Percentiles rank a stretch among this genome's conserved stretches.
These are phyloP conservation scores for Suillus subaureus DNA, from an alignment of 768 basidiomycete species.

Conservation along the genomic window DNA sequence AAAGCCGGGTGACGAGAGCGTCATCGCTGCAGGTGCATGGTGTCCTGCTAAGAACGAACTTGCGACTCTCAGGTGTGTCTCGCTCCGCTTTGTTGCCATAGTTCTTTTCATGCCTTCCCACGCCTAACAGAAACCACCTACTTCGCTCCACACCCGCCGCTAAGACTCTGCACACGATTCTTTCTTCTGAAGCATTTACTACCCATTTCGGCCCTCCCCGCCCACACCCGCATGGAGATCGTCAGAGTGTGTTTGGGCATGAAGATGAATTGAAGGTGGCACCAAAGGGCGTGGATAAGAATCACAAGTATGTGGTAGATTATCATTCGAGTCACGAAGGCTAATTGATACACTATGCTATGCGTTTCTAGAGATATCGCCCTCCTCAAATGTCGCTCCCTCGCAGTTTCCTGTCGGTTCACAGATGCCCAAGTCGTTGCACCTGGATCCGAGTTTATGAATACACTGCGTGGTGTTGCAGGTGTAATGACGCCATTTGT, in stretches of 20 bases:
- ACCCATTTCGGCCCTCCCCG: constrained; percentile 72
- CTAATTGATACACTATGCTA: not conserved
- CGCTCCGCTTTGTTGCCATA: not conserved
- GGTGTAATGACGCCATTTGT: constrained; percentile 72
- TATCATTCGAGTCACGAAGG: not conserved
- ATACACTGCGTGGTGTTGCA: constrained; percentile 56
- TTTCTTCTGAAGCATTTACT: constrained; percentile 74
- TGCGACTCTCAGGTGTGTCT: constrained; percentile 62
- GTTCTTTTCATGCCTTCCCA: not conserved
- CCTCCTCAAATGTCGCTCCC: constrained; percentile 77
- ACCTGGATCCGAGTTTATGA: constrained; percentile 55
- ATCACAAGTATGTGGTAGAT: not conserved
- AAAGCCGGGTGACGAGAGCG: constrained; percentile 62
- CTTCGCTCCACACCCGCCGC: constrained; percentile 46
- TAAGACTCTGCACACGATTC: constrained; percentile 61
- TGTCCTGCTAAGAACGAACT: constrained; percentile 81
- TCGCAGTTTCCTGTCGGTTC: constrained; percentile 49
- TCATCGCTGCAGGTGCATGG: constrained; percentile 83
- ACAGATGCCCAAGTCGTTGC: constrained; percentile 71
- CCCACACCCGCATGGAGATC: constrained; percentile 59
- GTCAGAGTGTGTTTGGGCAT: constrained; percentile 80
- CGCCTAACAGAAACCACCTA: constrained; percentile 55
- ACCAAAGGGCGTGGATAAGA: constrained; percentile 39
- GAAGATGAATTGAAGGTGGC: constrained; percentile 91
- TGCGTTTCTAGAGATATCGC: constrained; percentile 65